A percentile compares a stretch with the other conserved stretches of the same genome.
Conservation (phyloP, 768 basidiomycete species). For the Coprinopsis marcescibilis region DNA sequence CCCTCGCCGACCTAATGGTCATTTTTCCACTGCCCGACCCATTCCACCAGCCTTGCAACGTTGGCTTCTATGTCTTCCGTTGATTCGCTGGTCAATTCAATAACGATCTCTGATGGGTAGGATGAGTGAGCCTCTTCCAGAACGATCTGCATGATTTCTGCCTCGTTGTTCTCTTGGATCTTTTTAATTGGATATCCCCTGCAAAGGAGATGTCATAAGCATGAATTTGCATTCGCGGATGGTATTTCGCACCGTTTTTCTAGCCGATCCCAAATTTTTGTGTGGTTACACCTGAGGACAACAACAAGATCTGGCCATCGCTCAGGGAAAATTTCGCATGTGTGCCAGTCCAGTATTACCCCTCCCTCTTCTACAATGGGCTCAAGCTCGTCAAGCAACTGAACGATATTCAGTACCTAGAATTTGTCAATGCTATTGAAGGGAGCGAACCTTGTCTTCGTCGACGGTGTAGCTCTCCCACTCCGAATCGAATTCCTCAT, state of each 20-base stretch:
- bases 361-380: slow-evolving; percentile 63
- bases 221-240: slow-evolving; percentile 4
- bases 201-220: slow-evolving; percentile 11
- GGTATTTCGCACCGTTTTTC: slow-evolving; percentile 67
- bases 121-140: slow-evolving; percentile 83
- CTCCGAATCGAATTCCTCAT: slow-evolving; percentile 85
- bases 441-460: slow-evolving; percentile 79
- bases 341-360: slow-evolving; percentile 91
- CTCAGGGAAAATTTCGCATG: slow-evolving; percentile 90
- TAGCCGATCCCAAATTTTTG: slow-evolving; percentile 80
- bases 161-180: slow-evolving; percentile 97
- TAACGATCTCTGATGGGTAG: slow-evolving; percentile 80
- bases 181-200: slow-evolving; percentile 89
- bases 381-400: slow-evolving; percentile 90
- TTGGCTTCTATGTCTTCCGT: slow-evolving; percentile 82
- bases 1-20: slow-evolving; percentile 24
- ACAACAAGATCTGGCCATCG: slow-evolving; percentile 96
- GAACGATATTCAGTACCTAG: slow-evolving; percentile 8
- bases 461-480: slow-evolving; percentile 95
- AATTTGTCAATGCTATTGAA: not conserved
- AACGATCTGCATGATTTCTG: slow-evolving; percentile 95
- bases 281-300: slow-evolving; percentile 86
- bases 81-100: slow-evolving; percentile 74
- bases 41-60: slow-evolving; percentile 78
- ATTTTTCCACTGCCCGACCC: slow-evolving; percentile 73